These are phyloP conservation scores for Coemansia sp. DNA, from an alignment of 192 early-diverging fungal genomes.

Conservation along the genomic window DNA sequence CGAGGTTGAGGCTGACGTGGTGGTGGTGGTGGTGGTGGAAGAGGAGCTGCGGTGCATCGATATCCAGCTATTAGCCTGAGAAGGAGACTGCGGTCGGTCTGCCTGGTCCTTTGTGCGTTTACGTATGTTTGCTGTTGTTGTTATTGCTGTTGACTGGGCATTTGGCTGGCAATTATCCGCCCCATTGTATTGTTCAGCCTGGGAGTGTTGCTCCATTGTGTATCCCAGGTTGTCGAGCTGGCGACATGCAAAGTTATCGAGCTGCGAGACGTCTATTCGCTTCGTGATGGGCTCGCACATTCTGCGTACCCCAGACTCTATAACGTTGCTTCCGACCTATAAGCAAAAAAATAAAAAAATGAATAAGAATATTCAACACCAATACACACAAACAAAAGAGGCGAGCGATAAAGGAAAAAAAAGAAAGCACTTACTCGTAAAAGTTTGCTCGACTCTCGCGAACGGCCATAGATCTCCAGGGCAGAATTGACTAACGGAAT, in stretches of 20 bases:
- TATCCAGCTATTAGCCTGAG: background rate
- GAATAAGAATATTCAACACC: background rate
- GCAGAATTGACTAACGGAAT: conserved; percentile 81
- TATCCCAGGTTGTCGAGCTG: conserved; percentile 68
- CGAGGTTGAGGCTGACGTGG: background rate
- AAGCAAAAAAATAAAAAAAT: background rate
- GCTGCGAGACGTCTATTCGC: conserved; percentile 69
- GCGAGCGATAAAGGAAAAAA: background rate
- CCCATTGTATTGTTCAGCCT: background rate
- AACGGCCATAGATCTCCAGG: conserved; percentile 72
- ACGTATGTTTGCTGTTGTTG: conserved; percentile 10
- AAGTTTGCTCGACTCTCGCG: conserved; percentile 62
- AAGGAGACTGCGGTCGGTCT: background rate
- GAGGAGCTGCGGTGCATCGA: background rate
- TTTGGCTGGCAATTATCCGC: background rate
- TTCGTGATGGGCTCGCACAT: conserved; percentile 75
- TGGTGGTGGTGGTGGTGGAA: no score
- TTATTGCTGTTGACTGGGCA: background rate
- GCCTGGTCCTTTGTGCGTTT: conserved; percentile 52
- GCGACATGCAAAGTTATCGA: conserved; percentile 77
- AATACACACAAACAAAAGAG: no score
- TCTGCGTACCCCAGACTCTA: conserved; percentile 74
- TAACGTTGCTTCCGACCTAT: conserved; percentile 67
- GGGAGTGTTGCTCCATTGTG: conserved; percentile 1
- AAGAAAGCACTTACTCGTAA: conserved; percentile 25